Evolutionary conservation across 176 grass and related monocot species (phyloP), one percentile per base, ranked within the genome.

Genomic region (Triticum aestivum): DNA sequence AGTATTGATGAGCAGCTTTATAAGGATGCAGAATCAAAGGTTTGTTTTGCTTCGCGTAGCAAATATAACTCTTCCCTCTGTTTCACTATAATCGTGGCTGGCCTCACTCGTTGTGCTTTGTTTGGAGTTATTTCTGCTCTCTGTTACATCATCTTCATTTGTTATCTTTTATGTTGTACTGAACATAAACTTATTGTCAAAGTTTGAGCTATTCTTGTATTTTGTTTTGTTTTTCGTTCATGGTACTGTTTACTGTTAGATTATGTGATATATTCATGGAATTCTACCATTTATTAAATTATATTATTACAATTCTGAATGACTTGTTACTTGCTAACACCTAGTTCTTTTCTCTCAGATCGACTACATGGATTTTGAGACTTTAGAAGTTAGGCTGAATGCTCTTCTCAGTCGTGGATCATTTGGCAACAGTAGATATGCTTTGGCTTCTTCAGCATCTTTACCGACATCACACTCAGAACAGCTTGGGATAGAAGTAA

Each of bases 301-400:
- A 26, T 54, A 41, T 65, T 42, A n/a, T 23, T 39, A 75, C 39
- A 65, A 4, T 83, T 79, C 81, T 21, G 21, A 82, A 83, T 73
- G 9, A 51, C 51, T 49, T 84, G 38, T 62, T 91, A 69, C 51
- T 49, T 84, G 38, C 69, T 91, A 76, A 91, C 76, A 69, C 23
- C 23, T 77, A 29, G 5, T 78, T 29, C 29, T 44, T 79, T 79
- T 85, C 10, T 80, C 13, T 81, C 85, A 91, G 89, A 3, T 39
- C 18, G 10, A 51, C 4, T 91, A 91, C 85, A 77, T 87, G 77
- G 89, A 91, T 84, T 82, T 70, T 2, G 33, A 26, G 5, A 91
- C 85, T 70, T 0, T 91, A 62, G 23, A 84, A 69, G 69, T 12
- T 75, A 76, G 89, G 47, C 34, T 77, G 69, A 81, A 49, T 77